Percentiles rank a stretch among this genome's conserved stretches.
Evolutionary conservation across 306 rosid genomes (phyloP).

Genomic region (Prunus dulcis): DNA sequence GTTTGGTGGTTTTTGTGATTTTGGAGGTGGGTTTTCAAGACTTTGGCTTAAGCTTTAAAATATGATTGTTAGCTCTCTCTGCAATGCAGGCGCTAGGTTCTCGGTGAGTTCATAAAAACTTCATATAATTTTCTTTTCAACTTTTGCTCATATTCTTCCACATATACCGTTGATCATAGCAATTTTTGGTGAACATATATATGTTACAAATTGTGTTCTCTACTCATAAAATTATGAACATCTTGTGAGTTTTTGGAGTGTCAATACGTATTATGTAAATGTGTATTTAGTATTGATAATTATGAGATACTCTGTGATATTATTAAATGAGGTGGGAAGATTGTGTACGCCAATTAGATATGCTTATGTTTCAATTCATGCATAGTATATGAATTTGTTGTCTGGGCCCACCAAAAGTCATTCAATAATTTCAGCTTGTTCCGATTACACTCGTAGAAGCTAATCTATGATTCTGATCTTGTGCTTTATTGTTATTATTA

Average conservation of each 20-base stretch:
- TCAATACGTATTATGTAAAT: too few species aligned
- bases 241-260: too few species aligned
- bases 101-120: constrained; percentile 45
- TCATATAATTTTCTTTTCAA: not conserved
- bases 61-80: constrained; percentile 68
- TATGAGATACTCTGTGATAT: constrained; percentile 17
- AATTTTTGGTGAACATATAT: not conserved
- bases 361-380: constrained; percentile 38
- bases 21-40: constrained; percentile 16
- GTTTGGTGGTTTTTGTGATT: not conserved
- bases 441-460: constrained; percentile 18
- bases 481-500: not conserved
- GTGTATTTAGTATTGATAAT: too few species aligned
- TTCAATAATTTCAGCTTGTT: constrained; percentile 23
- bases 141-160: not conserved
- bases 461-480: constrained; percentile 2
- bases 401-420: constrained; percentile 41
- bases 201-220: not conserved
- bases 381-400: constrained; percentile 20
- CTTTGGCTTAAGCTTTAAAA: constrained; percentile 7
- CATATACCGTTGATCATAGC: not conserved
- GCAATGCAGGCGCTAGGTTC: constrained; percentile 76
- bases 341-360: constrained; percentile 33
- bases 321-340: constrained; percentile 34
- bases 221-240: not conserved